phyloP scores from a whole-genome alignment of 2,329 filamentous ascomycete species.

The Neurospora sp. region DNA sequence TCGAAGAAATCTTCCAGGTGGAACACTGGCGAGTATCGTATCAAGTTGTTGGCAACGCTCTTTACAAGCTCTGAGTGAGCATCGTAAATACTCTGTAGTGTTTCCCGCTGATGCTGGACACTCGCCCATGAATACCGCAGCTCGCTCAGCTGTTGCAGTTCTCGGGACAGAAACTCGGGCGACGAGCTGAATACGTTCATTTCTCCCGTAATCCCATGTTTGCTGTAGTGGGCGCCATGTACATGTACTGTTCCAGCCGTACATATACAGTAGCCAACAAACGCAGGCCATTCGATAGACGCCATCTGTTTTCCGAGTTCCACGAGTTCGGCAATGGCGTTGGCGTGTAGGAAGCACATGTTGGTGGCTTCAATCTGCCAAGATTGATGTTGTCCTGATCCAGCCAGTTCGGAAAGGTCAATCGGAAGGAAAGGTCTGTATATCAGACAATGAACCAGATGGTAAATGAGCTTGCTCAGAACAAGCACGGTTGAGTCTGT shows the following conservation, averaged over 20 bases:
- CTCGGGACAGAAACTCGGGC: constrained; percentile 62
- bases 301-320: constrained; percentile 67
- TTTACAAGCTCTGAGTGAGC: constrained; percentile 77
- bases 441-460: constrained; percentile 76
- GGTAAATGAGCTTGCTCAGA: constrained; percentile 78
- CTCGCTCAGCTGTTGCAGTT: constrained; percentile 72
- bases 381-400: constrained; percentile 74
- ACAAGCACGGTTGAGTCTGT: constrained; percentile 69
- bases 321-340: constrained; percentile 75
- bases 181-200: constrained; percentile 54
- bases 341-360: constrained; percentile 76
- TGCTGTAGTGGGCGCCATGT: constrained; percentile 72
- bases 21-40: constrained; percentile 69
- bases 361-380: constrained; percentile 92
- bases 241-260: constrained; percentile 84
- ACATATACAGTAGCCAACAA: constrained; percentile 78
- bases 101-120: constrained; percentile 71
- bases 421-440: constrained; percentile 83
- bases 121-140: constrained; percentile 67
- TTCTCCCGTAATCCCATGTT: constrained; percentile 33
- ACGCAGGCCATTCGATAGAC: constrained; percentile 74
- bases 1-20: constrained; percentile 85
- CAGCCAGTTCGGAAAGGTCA: constrained; percentile 69
- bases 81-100: constrained; percentile 65
- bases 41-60: constrained; percentile 55